phyloP scores from a whole-genome alignment of 1,139 yeast genomes.

The Yarrowia galli region DNA sequence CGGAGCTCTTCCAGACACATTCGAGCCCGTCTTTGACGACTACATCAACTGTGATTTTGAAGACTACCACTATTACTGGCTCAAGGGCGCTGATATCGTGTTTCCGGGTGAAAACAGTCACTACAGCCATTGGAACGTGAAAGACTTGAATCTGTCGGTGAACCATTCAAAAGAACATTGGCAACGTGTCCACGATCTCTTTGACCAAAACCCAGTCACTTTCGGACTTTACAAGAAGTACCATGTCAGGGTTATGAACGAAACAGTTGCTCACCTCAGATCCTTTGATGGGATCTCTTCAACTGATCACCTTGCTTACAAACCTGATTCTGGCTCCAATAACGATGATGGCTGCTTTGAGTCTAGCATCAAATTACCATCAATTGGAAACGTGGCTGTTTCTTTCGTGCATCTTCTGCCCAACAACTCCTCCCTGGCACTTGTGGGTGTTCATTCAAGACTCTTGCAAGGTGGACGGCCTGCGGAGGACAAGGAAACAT shows the following conservation, averaged over 20 bases:
- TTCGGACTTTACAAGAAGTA: neutral
- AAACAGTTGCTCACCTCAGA: too few species aligned
- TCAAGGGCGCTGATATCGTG: neutral
- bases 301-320: too few species aligned
- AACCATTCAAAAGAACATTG: neutral
- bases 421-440: neutral
- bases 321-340: too few species aligned
- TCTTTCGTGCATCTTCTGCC: neutral
- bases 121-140: neutral
- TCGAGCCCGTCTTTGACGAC: neutral
- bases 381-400: too few species aligned
- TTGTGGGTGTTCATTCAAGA: neutral
- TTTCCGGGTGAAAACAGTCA: too few species aligned
- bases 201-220: neutral
- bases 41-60: neutral
- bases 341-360: neutral
- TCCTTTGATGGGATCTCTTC: too few species aligned
- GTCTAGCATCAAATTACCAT: neutral
- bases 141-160: neutral
- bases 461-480: too few species aligned
- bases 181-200: neutral
- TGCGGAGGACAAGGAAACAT: too few species aligned
- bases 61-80: neutral
- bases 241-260: too few species aligned
- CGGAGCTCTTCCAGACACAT: neutral